Percentiles rank a stretch among this genome's conserved stretches.
These are phyloP conservation scores for Crithidia fasciculata DNA, from an alignment of 208 protist genomes.

Conservation along the genomic window DNA sequence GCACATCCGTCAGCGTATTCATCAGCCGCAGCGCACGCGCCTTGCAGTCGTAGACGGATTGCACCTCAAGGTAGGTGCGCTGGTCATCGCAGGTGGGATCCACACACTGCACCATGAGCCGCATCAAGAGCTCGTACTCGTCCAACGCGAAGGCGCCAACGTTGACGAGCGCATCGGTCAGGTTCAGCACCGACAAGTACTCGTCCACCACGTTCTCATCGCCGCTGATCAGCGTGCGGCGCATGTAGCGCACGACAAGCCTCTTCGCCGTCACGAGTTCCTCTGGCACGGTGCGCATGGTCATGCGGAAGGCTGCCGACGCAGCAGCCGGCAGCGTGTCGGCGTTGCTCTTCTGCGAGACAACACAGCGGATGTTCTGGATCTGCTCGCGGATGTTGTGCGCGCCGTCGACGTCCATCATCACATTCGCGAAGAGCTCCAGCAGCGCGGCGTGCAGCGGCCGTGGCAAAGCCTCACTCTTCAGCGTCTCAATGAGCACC, in stretches of 20 bases:
- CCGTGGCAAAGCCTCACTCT: slow-evolving; percentile 31
- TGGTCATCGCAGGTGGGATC: slow-evolving; percentile 35
- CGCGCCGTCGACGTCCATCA: slow-evolving; percentile 26
- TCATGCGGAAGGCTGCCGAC: slow-evolving; percentile 14
- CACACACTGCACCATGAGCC: slow-evolving; percentile 33
- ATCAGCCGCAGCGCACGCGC: slow-evolving; percentile 40
- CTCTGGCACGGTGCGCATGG: slow-evolving; percentile 13
- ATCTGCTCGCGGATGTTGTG: slow-evolving; percentile 37
- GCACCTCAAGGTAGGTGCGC: slow-evolving; percentile 30
- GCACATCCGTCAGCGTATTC: slow-evolving; percentile 39
- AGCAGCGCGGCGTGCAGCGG: slow-evolving; percentile 43
- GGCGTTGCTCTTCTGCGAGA: neutral
- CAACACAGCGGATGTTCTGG: slow-evolving; percentile 41
- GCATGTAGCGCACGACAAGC: slow-evolving; percentile 35
- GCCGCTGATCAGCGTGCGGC: slow-evolving; percentile 25
- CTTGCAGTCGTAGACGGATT: slow-evolving; percentile 48
- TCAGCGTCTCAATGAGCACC: slow-evolving; percentile 32
- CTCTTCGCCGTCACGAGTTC: slow-evolving; percentile 31
- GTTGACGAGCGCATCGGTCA: slow-evolving; percentile 44
- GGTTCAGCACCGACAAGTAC: slow-evolving; percentile 39
- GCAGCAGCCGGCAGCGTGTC: neutral
- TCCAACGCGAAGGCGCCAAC: slow-evolving; percentile 38
- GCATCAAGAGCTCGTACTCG: slow-evolving; percentile 39
- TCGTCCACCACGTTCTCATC: slow-evolving; percentile 31
- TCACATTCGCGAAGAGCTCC: slow-evolving; percentile 39